phyloP scores from a whole-genome alignment of 805 yeast genomes.

The Saturnispora bothae region DNA sequence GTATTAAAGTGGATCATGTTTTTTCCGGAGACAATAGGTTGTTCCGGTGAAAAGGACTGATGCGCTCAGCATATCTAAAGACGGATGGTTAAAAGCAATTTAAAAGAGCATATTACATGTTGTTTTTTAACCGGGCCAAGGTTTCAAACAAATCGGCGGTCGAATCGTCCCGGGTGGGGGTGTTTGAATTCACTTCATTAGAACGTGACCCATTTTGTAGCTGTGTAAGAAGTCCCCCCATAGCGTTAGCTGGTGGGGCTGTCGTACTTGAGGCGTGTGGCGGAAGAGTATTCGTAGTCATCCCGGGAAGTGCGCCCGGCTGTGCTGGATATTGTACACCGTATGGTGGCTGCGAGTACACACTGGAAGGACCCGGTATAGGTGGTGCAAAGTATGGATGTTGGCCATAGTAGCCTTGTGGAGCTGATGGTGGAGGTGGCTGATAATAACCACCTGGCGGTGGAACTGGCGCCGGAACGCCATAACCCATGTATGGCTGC shows the following conservation, averaged over 20 bases:
- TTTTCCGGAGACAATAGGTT: too few relatives aligned
- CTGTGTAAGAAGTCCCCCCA: slow-evolving; percentile 10
- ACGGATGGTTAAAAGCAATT: too few relatives aligned
- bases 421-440: slow-evolving; percentile 6
- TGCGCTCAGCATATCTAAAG: too few relatives aligned
- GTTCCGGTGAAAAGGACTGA: too few relatives aligned
- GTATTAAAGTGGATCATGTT: too few relatives aligned
- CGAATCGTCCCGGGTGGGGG: slow-evolving; percentile 15
- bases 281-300: slow-evolving; percentile 1
- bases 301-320: slow-evolving; percentile 8
- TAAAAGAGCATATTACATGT: slow-evolving; percentile 18
- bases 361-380: slow-evolving; percentile 13
- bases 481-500: too few relatives aligned
- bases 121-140: slow-evolving; percentile 28
- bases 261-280: too few relatives aligned
- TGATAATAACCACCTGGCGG: slow-evolving; percentile 1
- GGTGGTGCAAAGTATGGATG: slow-evolving; percentile 14
- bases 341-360: slow-evolving; percentile 11
- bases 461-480: too few relatives aligned
- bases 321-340: slow-evolving; percentile 7
- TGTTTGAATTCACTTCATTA: background rate
- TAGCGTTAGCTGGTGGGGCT: slow-evolving; percentile 1
- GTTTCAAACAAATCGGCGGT: slow-evolving; percentile 29
- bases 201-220: slow-evolving; percentile 1
- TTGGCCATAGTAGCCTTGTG: slow-evolving; percentile 8